Evolutionary conservation across 108 stramenopile genomes (phyloP), one percentile per base, ranked within the genome.

Genomic region (Aurantiochytrium sp.): DNA sequence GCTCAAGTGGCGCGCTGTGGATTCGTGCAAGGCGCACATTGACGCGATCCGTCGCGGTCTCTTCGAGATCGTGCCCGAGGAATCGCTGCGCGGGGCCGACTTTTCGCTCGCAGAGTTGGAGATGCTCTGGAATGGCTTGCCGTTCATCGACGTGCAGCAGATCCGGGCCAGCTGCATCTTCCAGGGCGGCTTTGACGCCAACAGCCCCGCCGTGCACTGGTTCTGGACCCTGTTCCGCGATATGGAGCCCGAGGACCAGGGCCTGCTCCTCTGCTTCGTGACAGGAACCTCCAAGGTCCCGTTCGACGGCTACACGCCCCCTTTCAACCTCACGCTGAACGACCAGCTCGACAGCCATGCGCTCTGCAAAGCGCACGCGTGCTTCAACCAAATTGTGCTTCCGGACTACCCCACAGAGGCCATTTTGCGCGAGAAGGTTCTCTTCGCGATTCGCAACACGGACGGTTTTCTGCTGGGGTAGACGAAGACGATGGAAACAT

Each of bases 41-140:
- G 96, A 97, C 59, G 96, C 97, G 12, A 98, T 96, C 90, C 86
- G 97, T 21, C 95, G 94, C 88, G 97, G 98, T 3, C 97, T 98
- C 91, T 95, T 98, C 87, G 98, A 99, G 87, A 92, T 99, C 54
- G 97, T 99, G 10, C 97, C 95, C 86, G 90, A 92, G 17, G 97
- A 97, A 87, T 89, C 97, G 45, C 95, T 98, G 69, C 87, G 94
- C 36, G 96, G 97, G 81, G 73, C 73, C 2, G 27, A 81, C 2
- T 99, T 99, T 91, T 95, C 95, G 37, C 96, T 97, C 1, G 93
- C 92, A 41, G 98, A 99, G 89, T 90, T 99, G 39, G 98, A 99
- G 89, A 93, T 99, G 81, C 92, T 99, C 69, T 97, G 98, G 69
- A 97, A 95, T 24, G 99, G 99, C 8, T 89, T 98, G 89, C 99